phyloP scores from a whole-genome alignment of 805 yeast species.

The Kuraishia piskuri region DNA sequence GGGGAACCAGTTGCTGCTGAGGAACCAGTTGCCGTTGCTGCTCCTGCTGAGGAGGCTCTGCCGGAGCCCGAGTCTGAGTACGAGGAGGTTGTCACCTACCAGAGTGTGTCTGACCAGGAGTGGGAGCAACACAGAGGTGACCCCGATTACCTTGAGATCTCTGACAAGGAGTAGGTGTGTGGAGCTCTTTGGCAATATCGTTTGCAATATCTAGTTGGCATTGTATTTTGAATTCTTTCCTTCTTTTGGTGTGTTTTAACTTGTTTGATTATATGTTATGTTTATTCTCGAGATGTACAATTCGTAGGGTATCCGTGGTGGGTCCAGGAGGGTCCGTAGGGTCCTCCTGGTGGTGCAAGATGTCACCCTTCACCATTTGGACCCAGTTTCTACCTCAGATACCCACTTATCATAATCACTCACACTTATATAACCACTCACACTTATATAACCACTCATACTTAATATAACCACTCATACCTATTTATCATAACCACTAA shows the following conservation, averaged over 20 bases:
- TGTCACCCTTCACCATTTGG: too few relatives aligned
- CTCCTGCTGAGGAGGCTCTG: background rate
- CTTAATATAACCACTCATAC: too few relatives aligned
- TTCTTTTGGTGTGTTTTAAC: background rate
- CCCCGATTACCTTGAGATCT: conserved; percentile 38
- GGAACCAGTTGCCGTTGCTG: conserved; percentile 5
- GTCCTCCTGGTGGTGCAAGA: too few relatives aligned
- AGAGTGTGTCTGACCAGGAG: conserved; percentile 41
- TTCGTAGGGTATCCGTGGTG: too few relatives aligned
- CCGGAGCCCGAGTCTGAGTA: conserved; percentile 10
- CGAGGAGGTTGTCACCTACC: conserved; percentile 30
- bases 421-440: too few relatives aligned
- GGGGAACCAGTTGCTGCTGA: background rate
- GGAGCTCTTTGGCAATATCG: background rate
- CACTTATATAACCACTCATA: too few relatives aligned
- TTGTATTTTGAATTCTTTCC: background rate
- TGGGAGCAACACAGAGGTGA: conserved; percentile 34
- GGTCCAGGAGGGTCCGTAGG: too few relatives aligned
- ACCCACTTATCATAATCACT: too few relatives aligned
- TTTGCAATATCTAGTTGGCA: background rate
- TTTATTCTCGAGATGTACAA: too few relatives aligned
- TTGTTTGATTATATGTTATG: background rate
- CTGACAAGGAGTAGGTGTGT: conserved; percentile 9
- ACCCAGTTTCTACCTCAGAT: too few relatives aligned
- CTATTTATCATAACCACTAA: too few relatives aligned